Base-by-base conservation (phyloP, 2,329 filamentous ascomycete genomes). In the Colletotrichum sp. region DNA sequence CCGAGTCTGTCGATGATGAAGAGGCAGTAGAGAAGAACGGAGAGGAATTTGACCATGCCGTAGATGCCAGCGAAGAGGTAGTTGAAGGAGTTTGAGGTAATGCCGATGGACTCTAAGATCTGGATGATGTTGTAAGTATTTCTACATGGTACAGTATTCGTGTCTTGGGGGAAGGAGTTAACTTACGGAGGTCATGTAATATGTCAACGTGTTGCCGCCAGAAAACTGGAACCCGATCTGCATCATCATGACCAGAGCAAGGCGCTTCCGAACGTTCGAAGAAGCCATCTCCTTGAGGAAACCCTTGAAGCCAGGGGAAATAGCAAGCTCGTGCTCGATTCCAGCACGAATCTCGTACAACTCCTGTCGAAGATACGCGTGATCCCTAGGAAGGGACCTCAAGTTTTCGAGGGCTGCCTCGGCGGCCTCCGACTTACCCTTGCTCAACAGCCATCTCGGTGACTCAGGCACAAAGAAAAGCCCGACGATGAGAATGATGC, bases 391-490 rank as follows among this genome's bases (percentile, higher is more conserved):
- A 36, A 64, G 60, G 1, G 60, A 64, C 3, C 60, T 36, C 30
- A 64, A 0, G 32, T 64, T 12, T 1, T 64, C 60, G 0, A 64
- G 60, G 0, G 32, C 60, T n/a, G 5, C n/a, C n/a, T 64, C n/a
- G 0, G 60, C 60, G n/a, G 30, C 32, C 13, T 64, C 32, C 1
- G 21, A 36, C 32, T 39, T 36, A 0, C 60, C 60, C n/a, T 64
- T 36, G 32, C 32, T 64, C n/a, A 64, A 0, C n/a, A 69, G 26
- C 71, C 71, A 74, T 9, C 65, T 30, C 3, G 71, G 71, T 2
- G 71, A 74, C 59, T 74, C 71, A 0, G 71, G 71, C 28, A 74
- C 62, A n/a, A 74, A 69, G 44, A 74, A 55, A 1, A 74, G 57
- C 9, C 57, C 66, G 8, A 32, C 39, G 8, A 74, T 30, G n/a